Evolutionary conservation across 2,329 filamentous ascomycete genomes (phyloP), one percentile per base, ranked within the genome.

Genomic region (Thelonectria discophora): DNA sequence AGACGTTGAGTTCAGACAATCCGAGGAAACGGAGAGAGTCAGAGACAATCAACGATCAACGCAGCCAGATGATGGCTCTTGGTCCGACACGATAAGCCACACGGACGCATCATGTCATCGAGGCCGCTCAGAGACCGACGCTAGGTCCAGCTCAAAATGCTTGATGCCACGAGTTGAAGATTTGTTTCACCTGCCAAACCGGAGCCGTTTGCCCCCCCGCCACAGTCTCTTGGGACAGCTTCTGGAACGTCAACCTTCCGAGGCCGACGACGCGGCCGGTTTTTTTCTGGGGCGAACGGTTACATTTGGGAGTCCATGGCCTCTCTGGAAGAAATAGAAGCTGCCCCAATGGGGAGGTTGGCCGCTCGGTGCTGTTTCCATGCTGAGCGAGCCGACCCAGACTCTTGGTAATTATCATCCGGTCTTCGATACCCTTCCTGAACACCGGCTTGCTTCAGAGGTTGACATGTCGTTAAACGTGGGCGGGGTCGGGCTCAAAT

Each of bases 191-290:
- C 34, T 59, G 40, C 47, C 27, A 51, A 66, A 60, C 48, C 47
- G 46, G 52, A 66, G 60, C 55, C 48, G 48, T 58, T 59, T 58
- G 53, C 47, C 37, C 64, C 55, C 55, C 45, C 59, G 59, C 60
- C 54, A 50, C 60, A 51, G 8, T 10, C 37, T 32, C 58, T 63
- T 57, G 65, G 63, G 66, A 62, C 65, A 62, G 62, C 63, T 72
- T 72, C 70, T 72, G 70, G 70, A 72, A 72, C 59, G 46, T 64
- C 43, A 47, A 67, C 52, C 52, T 56, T 65, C 58, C 62, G 65
- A 67, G 42, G 62, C 61, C 61, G 58, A 55, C 58, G 58, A 53
- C 58, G 55, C 56, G 57, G 67, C 47, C 50, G 54, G 39, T 49
- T 30, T 52, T 56, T 54, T 63, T 63, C 58, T 55, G 65, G 61